Evolutionary conservation across 2,329 filamentous ascomycete genomes (phyloP).

Genomic region (Corniculantispora saksenae): DNA sequence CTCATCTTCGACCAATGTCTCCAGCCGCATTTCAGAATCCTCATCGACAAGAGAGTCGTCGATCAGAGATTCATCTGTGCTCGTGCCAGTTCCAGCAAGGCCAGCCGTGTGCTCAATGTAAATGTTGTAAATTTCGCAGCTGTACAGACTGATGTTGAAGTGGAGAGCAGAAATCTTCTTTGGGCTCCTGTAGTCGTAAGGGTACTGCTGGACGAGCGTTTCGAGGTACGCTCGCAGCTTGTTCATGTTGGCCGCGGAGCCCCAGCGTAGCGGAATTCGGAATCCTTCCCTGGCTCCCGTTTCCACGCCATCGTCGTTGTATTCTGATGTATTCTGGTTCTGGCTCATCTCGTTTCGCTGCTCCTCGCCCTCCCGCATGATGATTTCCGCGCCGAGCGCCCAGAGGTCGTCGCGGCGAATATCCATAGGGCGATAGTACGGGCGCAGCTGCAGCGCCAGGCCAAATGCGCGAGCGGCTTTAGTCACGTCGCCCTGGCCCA

Average conservation of each 20-base stretch:
- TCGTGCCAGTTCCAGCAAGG: constrained; percentile 36
- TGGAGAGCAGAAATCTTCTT: constrained; percentile 65
- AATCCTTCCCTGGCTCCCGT: not conserved
- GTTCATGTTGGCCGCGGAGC: constrained; percentile 46
- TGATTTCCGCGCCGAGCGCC: constrained; percentile 82
- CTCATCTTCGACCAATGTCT: constrained; percentile 16
- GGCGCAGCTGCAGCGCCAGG: constrained; percentile 63
- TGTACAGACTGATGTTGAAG: constrained; percentile 81
- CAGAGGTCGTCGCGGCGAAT: constrained; percentile 70
- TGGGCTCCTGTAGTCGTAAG: constrained; percentile 64
- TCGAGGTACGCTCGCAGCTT: constrained; percentile 68
- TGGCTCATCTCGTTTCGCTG: constrained; percentile 17
- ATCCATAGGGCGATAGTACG: constrained; percentile 55
- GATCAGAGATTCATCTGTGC: constrained; percentile 26
- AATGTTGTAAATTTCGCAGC: constrained; percentile 76
- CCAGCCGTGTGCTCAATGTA: constrained; percentile 59
- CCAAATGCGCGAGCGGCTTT: constrained; percentile 76
- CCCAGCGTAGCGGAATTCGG: constrained; percentile 38
- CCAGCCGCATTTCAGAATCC: not conserved
- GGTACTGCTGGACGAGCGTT: constrained; percentile 73
- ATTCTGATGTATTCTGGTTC: not conserved
- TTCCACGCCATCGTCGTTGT: not conserved
- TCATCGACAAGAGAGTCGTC: not conserved
- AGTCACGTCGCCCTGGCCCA: constrained; percentile 68
- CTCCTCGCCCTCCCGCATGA: constrained; percentile 63